Percentiles rank a stretch among this genome's conserved stretches.
These are phyloP conservation scores for Delphinella strobiligena DNA, from an alignment of 2,329 filamentous ascomycete genomes.

Conservation along the genomic window DNA sequence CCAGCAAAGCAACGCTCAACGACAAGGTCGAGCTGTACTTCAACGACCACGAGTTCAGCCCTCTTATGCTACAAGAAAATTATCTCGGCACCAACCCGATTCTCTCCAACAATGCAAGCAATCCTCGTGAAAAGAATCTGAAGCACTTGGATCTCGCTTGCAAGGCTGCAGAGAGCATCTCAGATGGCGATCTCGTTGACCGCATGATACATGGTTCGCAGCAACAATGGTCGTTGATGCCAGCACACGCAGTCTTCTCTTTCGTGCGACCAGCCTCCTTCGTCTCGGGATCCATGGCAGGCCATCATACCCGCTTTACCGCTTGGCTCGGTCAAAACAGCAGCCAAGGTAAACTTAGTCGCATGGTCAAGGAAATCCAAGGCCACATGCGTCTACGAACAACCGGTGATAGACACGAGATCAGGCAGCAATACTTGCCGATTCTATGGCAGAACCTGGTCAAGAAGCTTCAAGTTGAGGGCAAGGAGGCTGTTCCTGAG, in stretches of 20 bases:
- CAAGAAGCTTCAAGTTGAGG: constrained; percentile 60
- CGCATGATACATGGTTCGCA: constrained; percentile 97
- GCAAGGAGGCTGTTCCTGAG: constrained; percentile 67
- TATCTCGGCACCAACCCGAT: constrained; percentile 77
- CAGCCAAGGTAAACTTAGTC: constrained; percentile 61
- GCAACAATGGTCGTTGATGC: constrained; percentile 98
- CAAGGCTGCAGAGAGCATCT: constrained; percentile 87
- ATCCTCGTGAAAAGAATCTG: constrained; percentile 53
- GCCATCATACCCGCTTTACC: constrained; percentile 62
- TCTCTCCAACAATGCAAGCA: constrained; percentile 41
- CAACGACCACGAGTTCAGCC: constrained; percentile 97
- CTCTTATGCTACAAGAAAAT: constrained; percentile 96
- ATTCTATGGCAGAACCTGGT: constrained; percentile 73
- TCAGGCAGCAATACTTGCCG: constrained; percentile 88
- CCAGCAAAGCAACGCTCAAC: constrained; percentile 78
- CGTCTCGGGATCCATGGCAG: constrained; percentile 61
- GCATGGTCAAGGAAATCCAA: constrained; percentile 86
- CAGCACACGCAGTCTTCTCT: constrained; percentile 87
- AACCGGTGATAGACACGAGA: constrained; percentile 83
- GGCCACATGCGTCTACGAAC: constrained; percentile 89
- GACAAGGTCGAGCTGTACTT: constrained; percentile 99
- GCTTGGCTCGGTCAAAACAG: constrained; percentile 94
- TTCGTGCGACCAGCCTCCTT: constrained; percentile 87
- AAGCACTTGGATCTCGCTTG: constrained; percentile 81
- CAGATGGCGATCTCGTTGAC: constrained; percentile 90